phyloP scores from a whole-genome alignment of 257 asterid genomes.

The Parsonsia alboflavescens region DNA sequence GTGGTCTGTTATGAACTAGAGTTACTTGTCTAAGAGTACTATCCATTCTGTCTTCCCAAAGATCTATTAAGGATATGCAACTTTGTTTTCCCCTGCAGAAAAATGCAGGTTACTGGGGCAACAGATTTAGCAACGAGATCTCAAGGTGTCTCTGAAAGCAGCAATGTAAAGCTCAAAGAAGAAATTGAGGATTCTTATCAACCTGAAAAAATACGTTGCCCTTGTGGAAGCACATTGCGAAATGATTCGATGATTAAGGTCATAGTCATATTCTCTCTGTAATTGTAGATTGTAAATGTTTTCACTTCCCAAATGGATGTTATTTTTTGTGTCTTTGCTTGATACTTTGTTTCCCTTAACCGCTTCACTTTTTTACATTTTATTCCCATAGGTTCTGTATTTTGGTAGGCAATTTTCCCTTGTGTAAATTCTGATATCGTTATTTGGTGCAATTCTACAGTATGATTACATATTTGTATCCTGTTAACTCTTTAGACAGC shows the following conservation, averaged over 20 bases:
- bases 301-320: not conserved
- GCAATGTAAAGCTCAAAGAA: constrained; percentile 47
- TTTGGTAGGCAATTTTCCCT: not conserved
- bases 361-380: not conserved
- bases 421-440: not conserved
- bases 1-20: not conserved
- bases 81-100: constrained; percentile 37
- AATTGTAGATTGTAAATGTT: not conserved
- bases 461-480: not conserved
- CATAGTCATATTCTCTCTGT: not conserved
- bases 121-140: constrained; percentile 74
- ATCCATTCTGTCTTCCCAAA: not conserved
- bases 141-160: constrained; percentile 60
- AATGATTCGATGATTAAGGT: constrained; percentile 89
- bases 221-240: constrained; percentile 67
- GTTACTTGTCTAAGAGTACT: not conserved
- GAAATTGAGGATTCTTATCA: constrained; percentile 61
- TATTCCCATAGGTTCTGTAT: not conserved
- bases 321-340: not conserved
- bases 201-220: constrained; percentile 71
- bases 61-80: not conserved
- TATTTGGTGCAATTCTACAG: not conserved
- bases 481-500: not conserved
- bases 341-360: not conserved
- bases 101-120: constrained; percentile 87